A percentile compares a stretch with the other conserved stretches of the same genome.
phyloP scores from a whole-genome alignment of 208 protist genomes.

The Leptomonas pyrrhocoris region DNA sequence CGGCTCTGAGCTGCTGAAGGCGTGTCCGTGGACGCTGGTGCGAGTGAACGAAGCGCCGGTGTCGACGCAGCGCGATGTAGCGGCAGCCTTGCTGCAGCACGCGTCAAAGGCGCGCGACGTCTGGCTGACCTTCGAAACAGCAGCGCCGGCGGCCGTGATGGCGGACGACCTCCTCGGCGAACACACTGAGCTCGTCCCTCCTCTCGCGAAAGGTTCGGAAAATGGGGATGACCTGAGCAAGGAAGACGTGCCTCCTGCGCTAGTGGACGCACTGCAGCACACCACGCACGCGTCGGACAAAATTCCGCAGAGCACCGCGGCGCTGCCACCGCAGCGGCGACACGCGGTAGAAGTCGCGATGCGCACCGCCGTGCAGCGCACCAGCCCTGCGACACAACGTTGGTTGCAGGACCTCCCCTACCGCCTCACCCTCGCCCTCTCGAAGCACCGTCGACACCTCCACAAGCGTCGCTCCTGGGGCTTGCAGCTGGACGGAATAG shows the following conservation, averaged over 20 bases:
- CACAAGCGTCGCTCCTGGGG: constrained; percentile 41
- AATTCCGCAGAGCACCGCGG: constrained; percentile 21
- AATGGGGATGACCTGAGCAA: no score
- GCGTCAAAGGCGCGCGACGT: constrained; percentile 28
- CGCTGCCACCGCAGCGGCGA: neutral
- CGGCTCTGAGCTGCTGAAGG: neutral
- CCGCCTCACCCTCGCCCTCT: constrained; percentile 36
- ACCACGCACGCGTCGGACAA: constrained; percentile 7
- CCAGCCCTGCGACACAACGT: constrained; percentile 18
- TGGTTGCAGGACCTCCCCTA: constrained; percentile 42
- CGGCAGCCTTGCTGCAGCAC: constrained; percentile 24
- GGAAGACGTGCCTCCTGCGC: neutral
- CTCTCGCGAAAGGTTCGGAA: neutral
- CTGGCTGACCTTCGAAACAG: constrained; percentile 33
- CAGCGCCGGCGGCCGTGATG: no score
- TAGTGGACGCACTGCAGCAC: neutral
- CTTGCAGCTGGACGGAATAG: constrained; percentile 33
- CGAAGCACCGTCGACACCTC: constrained; percentile 17
- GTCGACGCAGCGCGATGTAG: constrained; percentile 34
- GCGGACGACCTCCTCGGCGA: neutral
- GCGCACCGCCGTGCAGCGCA: constrained; percentile 17
- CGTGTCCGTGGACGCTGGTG: constrained; percentile 26
- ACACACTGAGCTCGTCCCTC: neutral
- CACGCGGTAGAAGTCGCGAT: constrained; percentile 10
- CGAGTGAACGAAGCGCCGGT: constrained; percentile 25